Evolutionary conservation across 2,329 filamentous ascomycete genomes (phyloP), one percentile per base, ranked within the genome.

Genomic region (Periconia sp.): DNA sequence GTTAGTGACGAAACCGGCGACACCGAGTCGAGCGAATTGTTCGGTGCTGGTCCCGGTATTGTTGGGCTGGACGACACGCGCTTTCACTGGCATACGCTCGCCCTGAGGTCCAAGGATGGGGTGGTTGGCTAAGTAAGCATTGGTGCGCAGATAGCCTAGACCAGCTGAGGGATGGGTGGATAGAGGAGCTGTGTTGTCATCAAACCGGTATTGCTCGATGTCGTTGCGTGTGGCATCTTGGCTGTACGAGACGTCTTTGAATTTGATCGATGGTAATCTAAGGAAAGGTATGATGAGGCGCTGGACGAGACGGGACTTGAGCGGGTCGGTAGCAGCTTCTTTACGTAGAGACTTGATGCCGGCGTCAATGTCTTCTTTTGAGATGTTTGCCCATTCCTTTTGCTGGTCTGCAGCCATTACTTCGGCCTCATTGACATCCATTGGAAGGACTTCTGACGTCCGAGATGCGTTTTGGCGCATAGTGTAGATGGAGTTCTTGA

Each of bases 121-220:
- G 59, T 86, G 82, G 57, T 86, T 86, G 54, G 76, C 70, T 31
- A 82, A 68, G 56, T 78, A 72, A 16, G 79, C 72, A 40, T 76
- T 73, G 10, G 79, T 80, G 35, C 81, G 77, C 3, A 80, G 69
- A 61, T 87, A 86, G 11, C 80, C 79, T 4, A 87, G 71, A 50
- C 84, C 84, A 4, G 81, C 84, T 4, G 81, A 84, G 3, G 84
- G 84, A 65, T 87, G 84, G 6, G 84, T 86, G 44, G 77, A 78
- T 1, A 82, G 80, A 48, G 73, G 48, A 51, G 65, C 50, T 55
- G 60, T 63, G 59, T 77, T 56, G 29, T 59, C 52, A 46, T 61
- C 55, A 45, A 68, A 65, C n/a, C 44, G 44, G 41, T 55, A 57
- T 16, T 54, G 36, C 6, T 58, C 45, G 16, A 48, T 28, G 18